phyloP scores from a whole-genome alignment of 2,329 filamentous ascomycete species.

The Cladosporium phlei region DNA sequence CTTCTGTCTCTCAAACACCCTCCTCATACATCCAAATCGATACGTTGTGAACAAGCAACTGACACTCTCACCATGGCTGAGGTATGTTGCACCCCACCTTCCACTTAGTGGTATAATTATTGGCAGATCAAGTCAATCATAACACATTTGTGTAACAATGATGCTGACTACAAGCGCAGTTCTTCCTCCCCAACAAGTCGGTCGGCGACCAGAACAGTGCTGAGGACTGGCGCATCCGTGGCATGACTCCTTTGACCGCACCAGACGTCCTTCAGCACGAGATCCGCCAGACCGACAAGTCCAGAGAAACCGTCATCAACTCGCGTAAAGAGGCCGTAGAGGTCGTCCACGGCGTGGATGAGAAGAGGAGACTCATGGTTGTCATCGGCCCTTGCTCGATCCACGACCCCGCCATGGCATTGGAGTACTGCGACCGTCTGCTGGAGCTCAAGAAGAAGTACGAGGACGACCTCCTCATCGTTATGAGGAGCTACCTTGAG shows the following conservation, averaged over 20 bases:
- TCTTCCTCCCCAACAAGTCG: slow-evolving; percentile 47
- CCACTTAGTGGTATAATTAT: neutral
- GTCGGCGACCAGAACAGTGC: slow-evolving; percentile 47
- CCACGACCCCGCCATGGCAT: slow-evolving; percentile 81
- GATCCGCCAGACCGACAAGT: slow-evolving; percentile 61
- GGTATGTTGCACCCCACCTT: neutral
- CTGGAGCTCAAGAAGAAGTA: slow-evolving; percentile 75
- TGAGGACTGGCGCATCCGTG: slow-evolving; percentile 57
- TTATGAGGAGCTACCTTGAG: slow-evolving; percentile 98
- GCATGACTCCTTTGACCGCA: slow-evolving; percentile 70
- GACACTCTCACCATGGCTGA: slow-evolving; percentile 12
- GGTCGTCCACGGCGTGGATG: slow-evolving; percentile 72
- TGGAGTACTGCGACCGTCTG: slow-evolving; percentile 81
- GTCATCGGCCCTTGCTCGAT: slow-evolving; percentile 95
- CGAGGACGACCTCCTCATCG: slow-evolving; percentile 75
- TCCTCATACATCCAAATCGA: too few relatives aligned
- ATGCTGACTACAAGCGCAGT: slow-evolving; percentile 32
- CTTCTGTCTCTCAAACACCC: too few relatives aligned
- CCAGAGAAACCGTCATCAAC: slow-evolving; percentile 64
- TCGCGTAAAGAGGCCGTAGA: slow-evolving; percentile 65
- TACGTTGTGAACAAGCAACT: neutral
- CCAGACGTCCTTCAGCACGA: slow-evolving; percentile 82
- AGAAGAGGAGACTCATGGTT: slow-evolving; percentile 72
- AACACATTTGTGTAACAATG: neutral
- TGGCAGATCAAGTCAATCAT: too few relatives aligned